Evolutionary conservation across 805 yeast genomes (phyloP).

Genomic region (Kazachstania viticola): DNA sequence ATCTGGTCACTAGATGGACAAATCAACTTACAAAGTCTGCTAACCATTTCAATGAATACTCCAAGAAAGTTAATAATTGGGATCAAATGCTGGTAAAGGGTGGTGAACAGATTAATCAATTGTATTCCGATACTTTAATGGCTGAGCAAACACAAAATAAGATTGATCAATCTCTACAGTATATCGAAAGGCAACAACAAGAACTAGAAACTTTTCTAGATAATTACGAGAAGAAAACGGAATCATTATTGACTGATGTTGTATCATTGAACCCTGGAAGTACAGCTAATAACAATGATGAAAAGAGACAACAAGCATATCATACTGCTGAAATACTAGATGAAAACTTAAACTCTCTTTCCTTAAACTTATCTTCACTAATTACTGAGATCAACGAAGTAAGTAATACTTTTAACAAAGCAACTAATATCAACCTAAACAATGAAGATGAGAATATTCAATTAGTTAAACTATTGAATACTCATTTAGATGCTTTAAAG

Average conservation of each 20-base stretch:
- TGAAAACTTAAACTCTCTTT: constrained; percentile 67
- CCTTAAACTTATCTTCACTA: constrained; percentile 61
- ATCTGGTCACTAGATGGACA: constrained; percentile 88
- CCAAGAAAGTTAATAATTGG: constrained; percentile 71
- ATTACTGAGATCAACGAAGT: constrained; percentile 76
- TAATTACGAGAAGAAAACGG: constrained; percentile 52
- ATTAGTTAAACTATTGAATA: constrained; percentile 70
- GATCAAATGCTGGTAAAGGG: constrained; percentile 74
- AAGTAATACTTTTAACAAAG: constrained; percentile 67
- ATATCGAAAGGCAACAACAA: constrained; percentile 84
- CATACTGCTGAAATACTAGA: constrained; percentile 76
- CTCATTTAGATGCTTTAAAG: constrained; percentile 81
- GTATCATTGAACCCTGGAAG: constrained; percentile 22
- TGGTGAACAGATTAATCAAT: constrained; percentile 69
- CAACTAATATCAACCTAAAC: constrained; percentile 28
- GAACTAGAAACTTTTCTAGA: constrained; percentile 76
- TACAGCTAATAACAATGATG: constrained; percentile 40
- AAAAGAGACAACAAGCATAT: constrained; percentile 82
- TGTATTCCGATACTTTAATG: constrained; percentile 63
- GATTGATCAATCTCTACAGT: constrained; percentile 77
- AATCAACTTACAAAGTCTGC: constrained; percentile 67
- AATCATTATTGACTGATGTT: constrained; percentile 27
- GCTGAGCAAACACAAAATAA: constrained; percentile 80
- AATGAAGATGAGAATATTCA: constrained; percentile 38
- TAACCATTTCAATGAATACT: constrained; percentile 61